Evolutionary conservation across 306 rosid genomes (phyloP), one percentile per base, ranked within the genome.

Genomic region (Cajanus cajan): DNA sequence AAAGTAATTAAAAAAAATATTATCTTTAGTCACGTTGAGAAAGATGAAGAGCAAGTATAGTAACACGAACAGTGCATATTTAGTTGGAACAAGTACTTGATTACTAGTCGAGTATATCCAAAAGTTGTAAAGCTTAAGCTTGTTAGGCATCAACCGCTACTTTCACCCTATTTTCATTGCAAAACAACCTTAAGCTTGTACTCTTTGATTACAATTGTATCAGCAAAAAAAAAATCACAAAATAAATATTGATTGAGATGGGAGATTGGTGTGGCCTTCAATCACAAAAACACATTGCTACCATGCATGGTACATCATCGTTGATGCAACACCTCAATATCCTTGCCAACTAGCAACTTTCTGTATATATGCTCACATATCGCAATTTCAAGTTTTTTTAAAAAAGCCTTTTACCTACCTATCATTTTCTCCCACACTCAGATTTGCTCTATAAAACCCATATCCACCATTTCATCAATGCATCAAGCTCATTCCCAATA

Each of bases 381-480:
- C 77, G 66, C 74, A 72, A 66, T 44, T 1, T 10, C 10, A 65
- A 45, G 57, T 28, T 1, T 21, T 8, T 18, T 15, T 0, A 58
- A 78, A 73, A 12, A 59, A 58, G 10, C 63, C 63, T 73, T 28
- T 47, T 62, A 83, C 70, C 87, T 25, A 84, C 48, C 39, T 76
- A 45, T 80, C 82, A 80, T 25, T 44, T 28, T 76, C 84, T 76
- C 66, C 11, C 48, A 18, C 5, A 48, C 79, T 63, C 71, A 15
- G 65, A 54, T 1, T 54, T 54, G 14, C 31, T 18, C 12, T 54
- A 54, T 84, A 80, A 80, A 80, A 75, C 1, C 19, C 67, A 22
- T 4, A 19, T 70, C 34, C 67, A 3, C 5, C 40, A 10, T 67
- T 10, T 61, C 39, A 33, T 68, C 74, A 71, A 64, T 34, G 65